These are phyloP conservation scores for Russula ochroleuca DNA, from an alignment of 768 basidiomycete genomes.

Conservation along the genomic window DNA sequence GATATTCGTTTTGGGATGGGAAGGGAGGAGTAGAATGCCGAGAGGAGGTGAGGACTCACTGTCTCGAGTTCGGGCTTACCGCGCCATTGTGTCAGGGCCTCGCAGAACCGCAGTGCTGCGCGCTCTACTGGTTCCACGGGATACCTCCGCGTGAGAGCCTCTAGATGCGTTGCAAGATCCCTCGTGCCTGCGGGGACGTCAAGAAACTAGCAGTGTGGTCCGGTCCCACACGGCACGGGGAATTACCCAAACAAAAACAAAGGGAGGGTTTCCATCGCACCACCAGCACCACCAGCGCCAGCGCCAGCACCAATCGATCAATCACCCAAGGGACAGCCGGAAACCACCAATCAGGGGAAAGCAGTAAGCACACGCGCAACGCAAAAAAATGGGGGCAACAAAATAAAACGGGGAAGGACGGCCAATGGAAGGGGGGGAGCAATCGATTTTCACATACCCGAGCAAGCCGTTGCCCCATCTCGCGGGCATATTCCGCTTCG, in stretches of 20 bases:
- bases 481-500: conserved; percentile 67
- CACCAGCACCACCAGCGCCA: background rate
- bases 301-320: background rate
- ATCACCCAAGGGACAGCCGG: background rate
- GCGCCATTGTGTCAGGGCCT: conserved; percentile 77
- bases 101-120: conserved; percentile 72
- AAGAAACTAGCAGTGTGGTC: conserved; percentile 59
- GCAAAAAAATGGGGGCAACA: background rate
- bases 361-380: background rate
- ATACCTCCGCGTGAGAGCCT: conserved; percentile 70
- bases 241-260: background rate
- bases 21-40: background rate
- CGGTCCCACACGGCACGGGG: background rate
- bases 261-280: background rate
- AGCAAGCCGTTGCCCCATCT: conserved; percentile 69
- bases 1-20: background rate
- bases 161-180: conserved; percentile 76
- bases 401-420: too few relatives aligned
- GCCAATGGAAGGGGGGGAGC: background rate
- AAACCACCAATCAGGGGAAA: conserved; percentile 7
- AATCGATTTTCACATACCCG: conserved; percentile 46
- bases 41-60: conserved; percentile 36
- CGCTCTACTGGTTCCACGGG: conserved; percentile 80
- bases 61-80: conserved; percentile 83
- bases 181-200: conserved; percentile 67